Base-by-base conservation (phyloP, 1,284 basidiomycete species). In the Inonotus hispidus region DNA sequence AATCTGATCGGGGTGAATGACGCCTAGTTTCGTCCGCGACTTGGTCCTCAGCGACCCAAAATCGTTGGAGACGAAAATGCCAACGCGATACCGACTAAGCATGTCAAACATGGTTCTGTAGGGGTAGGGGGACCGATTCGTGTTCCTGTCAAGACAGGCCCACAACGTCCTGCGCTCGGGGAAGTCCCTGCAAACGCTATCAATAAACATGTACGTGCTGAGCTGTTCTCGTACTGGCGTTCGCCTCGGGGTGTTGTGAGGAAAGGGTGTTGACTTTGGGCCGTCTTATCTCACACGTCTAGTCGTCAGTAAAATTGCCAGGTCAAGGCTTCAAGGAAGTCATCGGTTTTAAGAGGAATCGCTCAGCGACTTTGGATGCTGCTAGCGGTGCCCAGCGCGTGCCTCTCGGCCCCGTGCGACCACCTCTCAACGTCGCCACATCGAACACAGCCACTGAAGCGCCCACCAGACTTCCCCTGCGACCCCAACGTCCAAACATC, bases 171-270 rank as follows among this genome's bases (percentile, higher is more conserved):
- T 32, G 88, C 82, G 57, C 79, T 91, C 58, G 80, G 82, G 63
- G 89, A 91, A 74, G 87, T 91, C 63, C 87, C 85, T 21, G 81
- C 79, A 37, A 79, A 78, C 58, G 84, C 87, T 62, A 82, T 90
- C 56, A 91, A 90, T 72, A 82, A 85, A 71, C 90, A 86, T 77
- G 88, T 87, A 71, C 66, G 80, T 76, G 8, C 56, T 14, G 21
- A 29, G 58, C n/a, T 46, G 61, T 38, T 52, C 14, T 37, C 13
- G 53, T 14, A 27, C 37, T n/a, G 46, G 29, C 21, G 39, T 38
- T 49, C 54, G 14, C 60, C 21, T 16, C 50, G 19, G 29, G 10
- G 25, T 27, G 32, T n/a, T 37, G 56, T 58, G 53, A 35, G n/a
- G 58, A 25, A n/a, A 16, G n/a, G 19, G 25, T 35, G 29, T 55